These are phyloP conservation scores for Coffea humblotiana DNA, from an alignment of 305 asterid species.

Conservation along the genomic window DNA sequence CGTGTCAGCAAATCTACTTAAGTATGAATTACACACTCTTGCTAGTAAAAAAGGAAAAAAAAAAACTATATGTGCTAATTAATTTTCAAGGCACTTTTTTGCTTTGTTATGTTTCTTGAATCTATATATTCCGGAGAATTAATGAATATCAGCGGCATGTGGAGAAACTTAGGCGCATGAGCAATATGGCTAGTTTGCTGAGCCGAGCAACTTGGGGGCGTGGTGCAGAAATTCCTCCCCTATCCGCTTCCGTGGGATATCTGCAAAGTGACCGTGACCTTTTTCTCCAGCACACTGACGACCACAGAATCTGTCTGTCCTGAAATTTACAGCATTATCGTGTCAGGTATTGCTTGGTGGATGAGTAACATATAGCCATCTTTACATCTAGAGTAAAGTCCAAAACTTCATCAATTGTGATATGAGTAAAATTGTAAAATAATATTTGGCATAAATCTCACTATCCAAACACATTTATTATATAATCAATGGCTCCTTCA, in stretches of 20 bases:
- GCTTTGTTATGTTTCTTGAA: not conserved
- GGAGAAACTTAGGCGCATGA: conserved; percentile 42
- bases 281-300: conserved; percentile 66
- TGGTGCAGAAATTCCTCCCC: conserved; percentile 11
- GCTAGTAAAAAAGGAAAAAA: not conserved
- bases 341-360: not conserved
- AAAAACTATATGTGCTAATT: not conserved
- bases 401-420: not conserved
- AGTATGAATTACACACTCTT: conserved; percentile 5
- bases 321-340: conserved; percentile 16
- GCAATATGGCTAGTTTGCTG: conserved; percentile 31
- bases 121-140: too few species aligned
- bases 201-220: conserved; percentile 26
- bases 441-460: too few species aligned
- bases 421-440: too few species aligned
- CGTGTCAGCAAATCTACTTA: not conserved
- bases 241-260: conserved; percentile 24
- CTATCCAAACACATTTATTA: too few species aligned
- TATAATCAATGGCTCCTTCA: too few species aligned
- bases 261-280: conserved; percentile 58
- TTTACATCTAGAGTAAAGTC: not conserved
- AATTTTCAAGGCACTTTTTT: not conserved
- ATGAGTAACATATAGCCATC: not conserved
- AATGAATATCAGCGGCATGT: conserved; percentile 32
- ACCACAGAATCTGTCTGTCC: conserved; percentile 70